A percentile compares a stretch with the other conserved stretches of the same genome.
Conservation (phyloP, 2,329 filamentous ascomycete species). For the Microthyrium microscopicum region DNA sequence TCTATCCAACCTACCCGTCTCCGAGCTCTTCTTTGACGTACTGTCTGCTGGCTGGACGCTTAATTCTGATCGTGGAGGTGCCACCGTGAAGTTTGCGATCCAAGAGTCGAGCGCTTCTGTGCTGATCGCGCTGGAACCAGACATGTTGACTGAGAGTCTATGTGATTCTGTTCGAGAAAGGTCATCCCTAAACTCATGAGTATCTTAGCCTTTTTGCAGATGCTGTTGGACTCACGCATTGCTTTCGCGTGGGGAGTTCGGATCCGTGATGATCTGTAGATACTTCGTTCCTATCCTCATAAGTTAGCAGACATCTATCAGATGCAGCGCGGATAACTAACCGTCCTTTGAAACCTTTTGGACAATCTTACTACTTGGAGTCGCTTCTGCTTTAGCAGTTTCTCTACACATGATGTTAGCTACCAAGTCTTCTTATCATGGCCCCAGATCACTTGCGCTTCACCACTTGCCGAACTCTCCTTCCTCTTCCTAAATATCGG, state of each 20-base stretch:
- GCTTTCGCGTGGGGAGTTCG: too few relatives aligned
- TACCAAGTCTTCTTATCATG: constrained; percentile 6
- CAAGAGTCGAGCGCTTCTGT: constrained; percentile 11
- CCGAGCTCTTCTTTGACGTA: too few relatives aligned
- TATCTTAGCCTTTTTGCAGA: not conserved
- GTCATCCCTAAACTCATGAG: not conserved
- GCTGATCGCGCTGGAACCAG: constrained; percentile 7
- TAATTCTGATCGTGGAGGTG: not conserved
- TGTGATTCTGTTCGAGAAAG: not conserved
- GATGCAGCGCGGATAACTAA: constrained; percentile 6
- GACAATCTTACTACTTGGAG: constrained; percentile 14
- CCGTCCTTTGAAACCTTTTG: constrained; percentile 19
- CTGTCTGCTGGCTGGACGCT: not conserved
- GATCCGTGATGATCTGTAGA: constrained; percentile 10
- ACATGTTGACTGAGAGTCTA: not conserved
- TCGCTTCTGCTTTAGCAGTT: too few relatives aligned
- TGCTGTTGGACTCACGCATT: not conserved
- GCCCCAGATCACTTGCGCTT: not conserved
- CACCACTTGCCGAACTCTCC: constrained; percentile 3
- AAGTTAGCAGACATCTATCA: too few relatives aligned
- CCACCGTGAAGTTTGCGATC: constrained; percentile 9
- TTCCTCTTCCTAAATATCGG: constrained; percentile 6
- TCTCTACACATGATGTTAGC: too few relatives aligned
- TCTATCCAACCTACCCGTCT: too few relatives aligned
- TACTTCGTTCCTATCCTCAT: constrained; percentile 11